These are phyloP conservation scores for Lentinus brumalis DNA, from an alignment of 768 basidiomycete genomes.

Conservation along the genomic window DNA sequence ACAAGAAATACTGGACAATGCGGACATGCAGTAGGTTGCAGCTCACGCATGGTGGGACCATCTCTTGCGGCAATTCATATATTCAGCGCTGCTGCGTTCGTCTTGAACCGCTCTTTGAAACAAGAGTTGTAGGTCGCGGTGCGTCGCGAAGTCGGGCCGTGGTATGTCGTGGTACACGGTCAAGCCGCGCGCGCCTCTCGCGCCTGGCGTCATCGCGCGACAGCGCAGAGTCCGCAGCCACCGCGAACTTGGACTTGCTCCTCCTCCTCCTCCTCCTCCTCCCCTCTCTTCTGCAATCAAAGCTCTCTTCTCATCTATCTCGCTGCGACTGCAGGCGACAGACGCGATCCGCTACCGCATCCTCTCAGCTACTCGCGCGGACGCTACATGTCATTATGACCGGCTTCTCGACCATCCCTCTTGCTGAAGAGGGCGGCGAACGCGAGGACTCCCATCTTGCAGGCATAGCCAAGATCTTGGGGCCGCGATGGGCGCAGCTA, in stretches of 20 bases:
- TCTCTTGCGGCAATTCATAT: constrained; percentile 59
- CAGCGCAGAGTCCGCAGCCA: not conserved
- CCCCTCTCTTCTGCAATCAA: not conserved
- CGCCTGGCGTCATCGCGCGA: too few species aligned
- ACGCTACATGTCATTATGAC: constrained; percentile 42
- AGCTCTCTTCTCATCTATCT: too few species aligned
- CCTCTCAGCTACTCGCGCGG: not conserved
- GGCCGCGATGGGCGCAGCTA: constrained; percentile 67
- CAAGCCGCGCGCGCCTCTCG: not conserved
- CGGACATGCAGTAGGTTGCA: constrained; percentile 5
- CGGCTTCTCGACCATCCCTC: constrained; percentile 49
- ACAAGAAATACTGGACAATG: constrained; percentile 65
- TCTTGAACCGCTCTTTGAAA: constrained; percentile 98
- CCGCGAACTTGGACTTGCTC: not conserved
- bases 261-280: not conserved
- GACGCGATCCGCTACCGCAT: not conserved
- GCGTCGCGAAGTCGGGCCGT: constrained; percentile 66
- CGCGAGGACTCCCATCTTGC: constrained; percentile 41
- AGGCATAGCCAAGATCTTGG: constrained; percentile 61
- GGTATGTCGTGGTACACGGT: constrained; percentile 1
- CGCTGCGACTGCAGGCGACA: not conserved
- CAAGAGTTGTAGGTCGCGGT: constrained; percentile 82
- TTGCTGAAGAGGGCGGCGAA: constrained; percentile 45
- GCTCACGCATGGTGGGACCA: constrained; percentile 73
- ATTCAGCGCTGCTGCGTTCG: constrained; percentile 81